These are phyloP conservation scores for Sinapis alba DNA, from an alignment of 441 rosid genomes.

Conservation along the genomic window DNA sequence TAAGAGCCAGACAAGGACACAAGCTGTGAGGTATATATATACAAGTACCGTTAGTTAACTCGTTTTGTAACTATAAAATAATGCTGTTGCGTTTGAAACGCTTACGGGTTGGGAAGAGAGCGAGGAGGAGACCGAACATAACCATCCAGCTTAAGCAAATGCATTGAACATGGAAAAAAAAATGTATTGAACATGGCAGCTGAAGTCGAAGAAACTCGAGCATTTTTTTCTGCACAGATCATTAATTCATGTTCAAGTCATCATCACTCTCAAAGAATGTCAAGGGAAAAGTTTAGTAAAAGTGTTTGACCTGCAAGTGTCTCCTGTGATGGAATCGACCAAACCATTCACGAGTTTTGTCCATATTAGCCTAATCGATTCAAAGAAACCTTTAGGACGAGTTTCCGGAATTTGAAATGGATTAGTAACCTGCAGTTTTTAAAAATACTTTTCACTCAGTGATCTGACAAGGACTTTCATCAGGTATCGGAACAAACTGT, in stretches of 20 bases:
- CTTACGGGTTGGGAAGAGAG: conserved; percentile 76
- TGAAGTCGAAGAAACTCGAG: conserved; percentile 77
- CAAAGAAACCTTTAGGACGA: conserved; percentile 61
- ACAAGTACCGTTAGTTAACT: background rate
- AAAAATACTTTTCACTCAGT: conserved; percentile 1
- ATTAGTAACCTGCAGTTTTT: conserved; percentile 56
- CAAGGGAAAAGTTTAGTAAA: background rate
- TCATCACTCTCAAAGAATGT: background rate
- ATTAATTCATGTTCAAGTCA: background rate
- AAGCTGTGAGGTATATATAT: conserved; percentile 48
- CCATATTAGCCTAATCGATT: conserved; percentile 60
- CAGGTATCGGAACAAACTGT: background rate
- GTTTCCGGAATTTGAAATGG: conserved; percentile 70
- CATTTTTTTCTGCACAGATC: conserved; percentile 62
- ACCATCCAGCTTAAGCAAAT: conserved; percentile 90
- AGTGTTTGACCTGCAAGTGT: conserved; percentile 66
- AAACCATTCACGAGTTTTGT: conserved; percentile 68
- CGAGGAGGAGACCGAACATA: conserved; percentile 75
- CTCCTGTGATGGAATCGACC: conserved; percentile 75
- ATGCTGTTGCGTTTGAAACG: background rate
- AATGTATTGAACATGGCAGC: conserved; percentile 90
- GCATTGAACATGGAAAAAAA: conserved; percentile 88
- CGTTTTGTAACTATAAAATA: background rate
- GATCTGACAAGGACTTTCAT: background rate
- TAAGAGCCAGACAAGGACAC: conserved; percentile 81